Conservation (phyloP, 2,329 filamentous ascomycete genomes). For the Beauveria scarabaeidicola region DNA sequence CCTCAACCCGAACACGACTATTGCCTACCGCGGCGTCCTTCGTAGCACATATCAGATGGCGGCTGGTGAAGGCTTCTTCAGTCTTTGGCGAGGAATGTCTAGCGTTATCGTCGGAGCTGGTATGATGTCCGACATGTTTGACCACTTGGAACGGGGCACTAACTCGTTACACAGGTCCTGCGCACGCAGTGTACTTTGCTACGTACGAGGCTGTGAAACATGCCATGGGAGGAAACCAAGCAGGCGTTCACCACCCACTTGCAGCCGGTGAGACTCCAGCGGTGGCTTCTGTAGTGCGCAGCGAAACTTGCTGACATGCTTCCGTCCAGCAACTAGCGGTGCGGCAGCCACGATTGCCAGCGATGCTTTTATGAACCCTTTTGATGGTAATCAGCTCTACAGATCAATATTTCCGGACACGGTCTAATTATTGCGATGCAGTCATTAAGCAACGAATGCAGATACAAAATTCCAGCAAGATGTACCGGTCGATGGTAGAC, state of each 20-base stretch:
- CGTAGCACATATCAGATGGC: constrained; percentile 92
- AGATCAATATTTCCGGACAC: background rate
- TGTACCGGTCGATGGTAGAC: constrained; percentile 77
- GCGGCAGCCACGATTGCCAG: constrained; percentile 93
- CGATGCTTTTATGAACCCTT: constrained; percentile 98
- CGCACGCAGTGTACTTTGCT: constrained; percentile 96
- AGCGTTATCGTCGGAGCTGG: constrained; percentile 94
- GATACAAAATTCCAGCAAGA: constrained; percentile 80
- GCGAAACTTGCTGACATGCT: background rate
- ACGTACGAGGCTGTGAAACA: constrained; percentile 98
- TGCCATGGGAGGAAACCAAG: constrained; percentile 83
- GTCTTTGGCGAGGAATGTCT: constrained; percentile 92
- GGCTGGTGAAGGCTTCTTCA: constrained; percentile 77
- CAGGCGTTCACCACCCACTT: constrained; percentile 80
- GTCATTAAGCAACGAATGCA: constrained; percentile 99
- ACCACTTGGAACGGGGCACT: constrained; percentile 13
- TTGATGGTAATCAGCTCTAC: constrained; percentile 64
- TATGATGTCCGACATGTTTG: constrained; percentile 35
- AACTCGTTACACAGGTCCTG: constrained; percentile 58
- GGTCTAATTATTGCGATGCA: constrained; percentile 27
- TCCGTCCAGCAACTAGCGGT: constrained; percentile 70
- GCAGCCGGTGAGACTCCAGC: constrained; percentile 62
- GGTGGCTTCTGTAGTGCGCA: background rate
- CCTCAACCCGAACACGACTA: constrained; percentile 70
- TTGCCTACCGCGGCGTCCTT: constrained; percentile 81